Evolutionary conservation across 2,329 filamentous ascomycete genomes (phyloP).

Genomic region (Helicocarpus griseus): DNA sequence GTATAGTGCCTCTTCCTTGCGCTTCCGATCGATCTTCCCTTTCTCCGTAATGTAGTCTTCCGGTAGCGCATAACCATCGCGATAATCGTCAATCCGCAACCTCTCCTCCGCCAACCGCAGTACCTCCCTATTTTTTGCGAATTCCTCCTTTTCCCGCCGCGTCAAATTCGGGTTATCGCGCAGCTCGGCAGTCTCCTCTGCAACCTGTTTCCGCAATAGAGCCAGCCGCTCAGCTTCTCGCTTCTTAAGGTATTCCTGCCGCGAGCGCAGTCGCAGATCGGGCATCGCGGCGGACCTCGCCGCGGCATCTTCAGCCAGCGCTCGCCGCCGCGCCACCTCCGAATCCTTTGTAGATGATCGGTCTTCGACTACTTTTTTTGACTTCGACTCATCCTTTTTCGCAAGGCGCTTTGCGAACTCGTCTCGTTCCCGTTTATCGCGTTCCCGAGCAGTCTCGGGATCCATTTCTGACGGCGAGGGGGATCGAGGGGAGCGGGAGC

Average conservation of each 20-base stretch:
- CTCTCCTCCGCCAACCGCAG: conserved; percentile 75
- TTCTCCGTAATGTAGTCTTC: conserved; percentile 94
- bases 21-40: conserved; percentile 75
- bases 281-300: conserved; percentile 63
- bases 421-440: conserved; percentile 65
- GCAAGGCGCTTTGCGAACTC: conserved; percentile 69
- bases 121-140: conserved; percentile 77
- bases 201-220: conserved; percentile 79
- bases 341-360: conserved; percentile 46
- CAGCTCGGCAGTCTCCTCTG: conserved; percentile 75
- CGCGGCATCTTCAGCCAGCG: conserved; percentile 57
- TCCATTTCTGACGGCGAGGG: conserved; percentile 43
- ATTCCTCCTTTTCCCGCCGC: conserved; percentile 72
- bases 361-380: conserved; percentile 59
- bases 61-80: conserved; percentile 85
- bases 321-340: conserved; percentile 50
- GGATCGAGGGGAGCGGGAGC: conserved; percentile 17
- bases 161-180: conserved; percentile 66
- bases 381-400: conserved; percentile 59
- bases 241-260: conserved; percentile 91
- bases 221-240: conserved; percentile 77
- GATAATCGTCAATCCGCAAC: conserved; percentile 77
- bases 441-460: conserved; percentile 51
- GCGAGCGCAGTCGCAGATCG: conserved; percentile 70
- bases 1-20: conserved; percentile 83